Percentiles rank a stretch among this genome's conserved stretches.
These are phyloP conservation scores for Botryosphaeria agaves DNA, from an alignment of 2,329 filamentous ascomycete genomes.

Conservation along the genomic window DNA sequence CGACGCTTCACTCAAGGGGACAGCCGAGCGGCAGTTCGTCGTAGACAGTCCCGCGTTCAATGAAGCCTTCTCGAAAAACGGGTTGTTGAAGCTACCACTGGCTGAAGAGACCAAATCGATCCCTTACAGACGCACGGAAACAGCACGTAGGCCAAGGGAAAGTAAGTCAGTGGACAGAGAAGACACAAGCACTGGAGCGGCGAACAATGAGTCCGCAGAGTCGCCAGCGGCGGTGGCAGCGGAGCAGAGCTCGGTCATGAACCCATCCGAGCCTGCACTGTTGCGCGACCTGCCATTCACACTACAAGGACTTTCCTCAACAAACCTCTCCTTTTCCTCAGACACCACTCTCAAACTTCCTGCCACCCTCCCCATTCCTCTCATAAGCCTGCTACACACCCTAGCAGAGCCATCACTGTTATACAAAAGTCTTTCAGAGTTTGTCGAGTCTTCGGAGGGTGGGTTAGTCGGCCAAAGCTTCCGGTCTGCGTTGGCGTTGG, in stretches of 20 bases:
- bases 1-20: constrained; percentile 15
- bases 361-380: constrained; percentile 58
- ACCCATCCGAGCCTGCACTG: constrained; percentile 26
- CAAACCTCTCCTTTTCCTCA: constrained; percentile 59
- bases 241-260: constrained; percentile 3
- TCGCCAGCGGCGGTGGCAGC: not conserved
- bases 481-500: constrained; percentile 65
- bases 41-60: constrained; percentile 18
- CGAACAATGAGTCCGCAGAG: too few species aligned
- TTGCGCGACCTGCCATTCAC: constrained; percentile 72
- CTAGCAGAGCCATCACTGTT: constrained; percentile 88
- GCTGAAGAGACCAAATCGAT: constrained; percentile 5
- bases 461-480: constrained; percentile 87
- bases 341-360: constrained; percentile 59
- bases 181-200: constrained; percentile 3
- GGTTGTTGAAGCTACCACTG: constrained; percentile 20
- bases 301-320: constrained; percentile 78
- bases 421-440: constrained; percentile 63
- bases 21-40: not conserved
- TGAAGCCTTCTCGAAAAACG: constrained; percentile 30
- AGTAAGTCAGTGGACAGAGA: constrained; percentile 9
- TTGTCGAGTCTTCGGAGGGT: constrained; percentile 64
- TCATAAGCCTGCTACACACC: constrained; percentile 74
- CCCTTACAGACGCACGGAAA: not conserved
- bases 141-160: too few species aligned